Base-by-base conservation (phyloP, 805 yeast species). In the Cyberlindnera xishuangbannaensis region DNA sequence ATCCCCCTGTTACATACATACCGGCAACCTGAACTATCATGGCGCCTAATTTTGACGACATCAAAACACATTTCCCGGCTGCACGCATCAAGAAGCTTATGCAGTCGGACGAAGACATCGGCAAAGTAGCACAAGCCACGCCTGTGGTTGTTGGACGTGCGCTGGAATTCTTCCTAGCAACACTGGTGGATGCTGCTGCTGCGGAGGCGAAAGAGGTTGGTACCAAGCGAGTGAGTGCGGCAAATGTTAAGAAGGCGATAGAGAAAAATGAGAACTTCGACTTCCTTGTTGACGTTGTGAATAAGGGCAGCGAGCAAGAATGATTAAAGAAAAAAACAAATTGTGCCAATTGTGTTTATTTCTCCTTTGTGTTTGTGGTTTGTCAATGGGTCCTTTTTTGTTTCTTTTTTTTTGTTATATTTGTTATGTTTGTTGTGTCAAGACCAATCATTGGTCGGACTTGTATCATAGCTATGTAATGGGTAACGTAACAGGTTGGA, bases 71-170 rank as follows among this genome's bases (percentile, higher is more conserved):
- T 53, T 83, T 83, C 58, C 95, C 95, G 5, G 83, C 87, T 5
- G 97, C 97, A 3, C 75, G 97, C 43, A 87, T 92, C 50, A 92
- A 92, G 65, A 85, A 92, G 50, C 76, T 92, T 39, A 90, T 92
- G 96, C 98, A 92, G 55, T 79, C 94, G 18, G 99, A 92, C 59
- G 98, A 92, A 44, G 99, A 92, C 44, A 88, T 92, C 28, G 99
- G 99, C 3, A 92, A 92, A 55, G 97, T 92, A 5, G 96, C 98
- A 4, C 97, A 88, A 54, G 97, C 96, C 2, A 94, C 99, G 3
- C 99, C 99, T 0, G 83, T 90, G n/a, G 90, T 90, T 13, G 95
- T 92, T 7, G 97, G 97, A 7, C 73, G 96, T 42, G 95, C 98
- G 0, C 66, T 92, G 33, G 97, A 92, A 61, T 72, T 86, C 40